Evolutionary conservation across 352 stramenopile species (phyloP).

Genomic region (Plasmopara halstedii): DNA sequence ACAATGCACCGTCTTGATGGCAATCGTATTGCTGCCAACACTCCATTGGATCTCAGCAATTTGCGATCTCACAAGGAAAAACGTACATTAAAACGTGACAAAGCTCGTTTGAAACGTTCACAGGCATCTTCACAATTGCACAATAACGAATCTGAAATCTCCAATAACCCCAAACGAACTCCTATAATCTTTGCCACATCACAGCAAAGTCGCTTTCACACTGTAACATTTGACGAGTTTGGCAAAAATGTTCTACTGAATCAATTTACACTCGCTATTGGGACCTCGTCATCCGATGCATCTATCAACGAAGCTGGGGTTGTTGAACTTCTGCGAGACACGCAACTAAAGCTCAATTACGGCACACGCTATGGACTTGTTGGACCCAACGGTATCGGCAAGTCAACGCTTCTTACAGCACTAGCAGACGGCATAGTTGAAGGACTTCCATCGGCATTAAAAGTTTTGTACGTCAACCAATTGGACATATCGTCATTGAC

Average conservation of each 20-base stretch:
- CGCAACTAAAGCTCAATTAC: constrained; percentile 68
- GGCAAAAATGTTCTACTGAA: constrained; percentile 53
- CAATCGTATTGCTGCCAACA: constrained; percentile 19
- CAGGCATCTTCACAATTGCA: not conserved
- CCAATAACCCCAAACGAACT: constrained; percentile 6
- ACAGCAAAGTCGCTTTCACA: constrained; percentile 56
- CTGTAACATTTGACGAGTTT: constrained; percentile 52
- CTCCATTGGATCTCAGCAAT: constrained; percentile 13
- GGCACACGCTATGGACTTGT: constrained; percentile 78
- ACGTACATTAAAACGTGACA: constrained; percentile 25
- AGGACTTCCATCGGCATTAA: constrained; percentile 33
- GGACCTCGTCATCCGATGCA: constrained; percentile 4
- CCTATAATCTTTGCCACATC: constrained; percentile 34
- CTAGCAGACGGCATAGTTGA: constrained; percentile 84
- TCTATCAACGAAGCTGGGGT: constrained; percentile 11
- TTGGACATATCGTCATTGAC: constrained; percentile 40
- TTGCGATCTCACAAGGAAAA: constrained; percentile 44
- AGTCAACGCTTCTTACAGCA: constrained; percentile 91
- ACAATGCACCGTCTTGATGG: constrained; percentile 30
- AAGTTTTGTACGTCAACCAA: constrained; percentile 57
- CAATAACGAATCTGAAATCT: not conserved
- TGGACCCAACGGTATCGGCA: constrained; percentile 77
- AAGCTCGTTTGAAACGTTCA: constrained; percentile 14
- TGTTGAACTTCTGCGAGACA: constrained; percentile 56
- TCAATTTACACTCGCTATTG: constrained; percentile 44